Base-by-base conservation (phyloP, 2,329 filamentous ascomycete genomes). In the Stemphylium vesicarium region DNA sequence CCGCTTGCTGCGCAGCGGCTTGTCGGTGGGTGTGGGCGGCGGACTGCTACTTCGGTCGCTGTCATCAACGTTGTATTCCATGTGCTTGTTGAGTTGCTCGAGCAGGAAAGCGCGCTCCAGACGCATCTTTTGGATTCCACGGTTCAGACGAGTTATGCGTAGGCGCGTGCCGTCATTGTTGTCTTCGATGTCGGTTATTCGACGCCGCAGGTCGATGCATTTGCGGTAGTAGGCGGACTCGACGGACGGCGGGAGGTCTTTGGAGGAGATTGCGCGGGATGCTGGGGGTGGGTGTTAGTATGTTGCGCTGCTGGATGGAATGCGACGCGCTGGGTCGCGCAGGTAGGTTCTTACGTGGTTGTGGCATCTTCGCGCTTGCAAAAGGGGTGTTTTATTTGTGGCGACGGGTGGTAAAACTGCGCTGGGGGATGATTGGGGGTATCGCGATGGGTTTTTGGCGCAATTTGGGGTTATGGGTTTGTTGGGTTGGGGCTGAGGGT, bases 151-250 rank as follows among this genome's bases (percentile, higher is more conserved):
- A 36, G 85, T 82, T 60, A 96, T 89, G 46, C 92, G 89, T 48
- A 91, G 81, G 49, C 91, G 86, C 41, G 91, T 89, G 53, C 90
- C 85, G 68, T 96, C 92, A 75, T 97, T 97, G 71, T 92, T 89
- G 56, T 92, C 88, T 75, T 98, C 93, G 67, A 98, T 91, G 75
- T 97, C 93, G 74, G 88, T 90, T 61, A 95, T 91, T 57, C 95
- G 90, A 68, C 91, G 90, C 79, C 96, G 96, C 18, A 99, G 85
- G 68, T 96, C 90, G 73, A 97, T 92, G 77, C 94, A 98, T 85
- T 99, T 98, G 62, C 91, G 87, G 69, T 95, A 92, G 78, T 98
- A 99, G 45, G 94, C 93, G 74, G 94, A 89, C 78, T 99, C 94
- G 60, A 98, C 92, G 13, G 92, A 96, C 13, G 95, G 94, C 16